Conservation (phyloP, 306 rosid genomes). For the Crataegus laevigata region DNA sequence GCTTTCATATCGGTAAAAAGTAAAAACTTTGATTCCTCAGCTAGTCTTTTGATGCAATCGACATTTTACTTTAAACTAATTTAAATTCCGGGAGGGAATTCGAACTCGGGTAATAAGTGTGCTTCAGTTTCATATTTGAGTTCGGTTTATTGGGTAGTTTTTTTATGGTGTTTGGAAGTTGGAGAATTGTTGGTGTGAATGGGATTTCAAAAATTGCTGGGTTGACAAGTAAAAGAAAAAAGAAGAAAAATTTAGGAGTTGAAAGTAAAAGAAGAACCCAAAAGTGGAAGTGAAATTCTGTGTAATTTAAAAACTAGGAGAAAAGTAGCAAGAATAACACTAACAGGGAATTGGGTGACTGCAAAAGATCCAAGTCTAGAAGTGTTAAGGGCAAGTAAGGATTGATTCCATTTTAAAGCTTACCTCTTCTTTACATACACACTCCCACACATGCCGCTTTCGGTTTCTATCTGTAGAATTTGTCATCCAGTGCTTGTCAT, state of each 20-base stretch:
- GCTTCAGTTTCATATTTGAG: neutral
- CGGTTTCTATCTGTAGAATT: neutral
- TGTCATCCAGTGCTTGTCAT: slow-evolving; percentile 1
- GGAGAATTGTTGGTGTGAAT: slow-evolving; percentile 8
- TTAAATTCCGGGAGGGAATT: neutral
- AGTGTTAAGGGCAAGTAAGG: slow-evolving; percentile 51
- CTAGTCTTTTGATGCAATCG: neutral
- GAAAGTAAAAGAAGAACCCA: neutral
- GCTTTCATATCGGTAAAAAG: neutral
- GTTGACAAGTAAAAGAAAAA: neutral
- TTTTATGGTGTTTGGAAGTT: neutral
- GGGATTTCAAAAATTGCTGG: slow-evolving; percentile 16
- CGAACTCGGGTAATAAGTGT: neutral
- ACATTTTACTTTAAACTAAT: neutral
- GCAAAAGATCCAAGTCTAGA: slow-evolving; percentile 38
- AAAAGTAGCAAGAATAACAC: slow-evolving; percentile 6
- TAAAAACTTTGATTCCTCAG: neutral
- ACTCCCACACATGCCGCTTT: neutral
- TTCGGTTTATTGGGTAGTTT: neutral
- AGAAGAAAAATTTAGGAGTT: neutral
- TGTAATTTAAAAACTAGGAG: neutral
- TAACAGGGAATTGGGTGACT: slow-evolving; percentile 13
- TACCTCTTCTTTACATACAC: neutral
- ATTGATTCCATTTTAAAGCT: slow-evolving; percentile 48
- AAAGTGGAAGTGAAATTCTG: slow-evolving; percentile 4